Percentiles rank a stretch among this genome's conserved stretches.
Evolutionary conservation across 352 stramenopile genomes (phyloP).

Genomic region (Phytophthora quininea): DNA sequence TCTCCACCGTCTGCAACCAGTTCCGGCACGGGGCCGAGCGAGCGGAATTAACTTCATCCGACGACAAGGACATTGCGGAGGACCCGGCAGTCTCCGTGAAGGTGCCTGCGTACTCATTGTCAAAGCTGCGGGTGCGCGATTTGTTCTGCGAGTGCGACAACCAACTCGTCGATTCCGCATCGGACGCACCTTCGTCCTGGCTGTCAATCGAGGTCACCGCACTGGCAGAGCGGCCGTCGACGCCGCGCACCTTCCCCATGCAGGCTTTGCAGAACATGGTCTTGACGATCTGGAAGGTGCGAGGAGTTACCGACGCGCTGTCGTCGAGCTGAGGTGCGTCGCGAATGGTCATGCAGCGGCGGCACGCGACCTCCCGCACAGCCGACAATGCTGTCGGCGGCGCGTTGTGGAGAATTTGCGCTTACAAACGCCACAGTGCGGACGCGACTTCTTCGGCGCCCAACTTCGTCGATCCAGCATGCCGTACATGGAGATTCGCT

Average conservation of each 20-base stretch:
- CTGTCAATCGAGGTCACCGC: slow-evolving; percentile 24
- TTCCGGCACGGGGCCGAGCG: slow-evolving; percentile 10
- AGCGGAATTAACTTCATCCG: slow-evolving; percentile 9
- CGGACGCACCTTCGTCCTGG: slow-evolving; percentile 38
- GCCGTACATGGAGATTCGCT: slow-evolving; percentile 60
- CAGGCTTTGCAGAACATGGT: slow-evolving; percentile 67
- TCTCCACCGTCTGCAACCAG: background rate
- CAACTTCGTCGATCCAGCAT: slow-evolving; percentile 59
- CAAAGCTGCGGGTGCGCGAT: slow-evolving; percentile 29
- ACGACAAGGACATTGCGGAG: slow-evolving; percentile 25
- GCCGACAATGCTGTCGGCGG: slow-evolving; percentile 73
- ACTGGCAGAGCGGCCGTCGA: slow-evolving; percentile 11
- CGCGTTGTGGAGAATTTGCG: slow-evolving; percentile 64
- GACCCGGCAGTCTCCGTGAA: slow-evolving; percentile 12
- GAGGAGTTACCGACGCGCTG: slow-evolving; percentile 18
- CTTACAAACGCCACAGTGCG: slow-evolving; percentile 63
- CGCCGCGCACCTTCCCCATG: slow-evolving; percentile 55
- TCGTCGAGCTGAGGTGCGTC: slow-evolving; percentile 44
- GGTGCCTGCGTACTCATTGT: slow-evolving; percentile 15
- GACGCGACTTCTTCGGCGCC: slow-evolving; percentile 51
- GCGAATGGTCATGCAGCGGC: slow-evolving; percentile 66
- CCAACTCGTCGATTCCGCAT: slow-evolving; percentile 40
- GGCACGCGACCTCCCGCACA: slow-evolving; percentile 81
- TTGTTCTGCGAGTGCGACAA: slow-evolving; percentile 22
- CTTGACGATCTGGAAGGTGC: slow-evolving; percentile 60